Percentiles rank a stretch among this genome's conserved stretches.
Conservation (phyloP, 768 basidiomycete species). For the Russula sp. region DNA sequence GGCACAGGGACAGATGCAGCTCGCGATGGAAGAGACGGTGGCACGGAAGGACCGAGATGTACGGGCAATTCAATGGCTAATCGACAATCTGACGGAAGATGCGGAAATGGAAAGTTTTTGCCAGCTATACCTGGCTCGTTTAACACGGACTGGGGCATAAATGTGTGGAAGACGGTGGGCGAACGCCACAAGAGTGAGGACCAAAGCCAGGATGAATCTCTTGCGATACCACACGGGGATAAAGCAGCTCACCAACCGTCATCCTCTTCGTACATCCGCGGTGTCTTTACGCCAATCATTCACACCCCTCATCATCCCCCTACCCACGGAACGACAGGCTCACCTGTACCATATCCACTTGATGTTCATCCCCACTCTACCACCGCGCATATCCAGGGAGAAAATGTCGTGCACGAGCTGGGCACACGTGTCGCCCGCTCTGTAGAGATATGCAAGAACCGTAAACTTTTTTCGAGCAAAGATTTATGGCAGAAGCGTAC, state of each 20-base stretch:
- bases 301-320: background rate
- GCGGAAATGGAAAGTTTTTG: background rate
- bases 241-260: too few species aligned
- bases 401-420: background rate
- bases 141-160: background rate
- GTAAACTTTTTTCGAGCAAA: background rate
- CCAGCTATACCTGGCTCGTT: conserved; percentile 3
- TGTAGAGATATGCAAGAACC: background rate
- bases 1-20: too few species aligned
- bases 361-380: background rate
- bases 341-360: background rate
- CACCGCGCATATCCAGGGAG: background rate
- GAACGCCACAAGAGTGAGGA: background rate
- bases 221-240: too few species aligned
- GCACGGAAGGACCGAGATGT: background rate
- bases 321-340: background rate
- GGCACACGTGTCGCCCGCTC: background rate
- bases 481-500: too few species aligned
- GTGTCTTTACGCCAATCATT: too few species aligned
- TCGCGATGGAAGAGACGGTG: too few species aligned
- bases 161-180: background rate
- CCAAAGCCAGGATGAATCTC: too few species aligned
- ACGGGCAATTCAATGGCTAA: background rate
- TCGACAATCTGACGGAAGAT: background rate
- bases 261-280: too few species aligned